phyloP scores from a whole-genome alignment of 1,284 basidiomycete genomes.

The Malassezia psittaci region DNA sequence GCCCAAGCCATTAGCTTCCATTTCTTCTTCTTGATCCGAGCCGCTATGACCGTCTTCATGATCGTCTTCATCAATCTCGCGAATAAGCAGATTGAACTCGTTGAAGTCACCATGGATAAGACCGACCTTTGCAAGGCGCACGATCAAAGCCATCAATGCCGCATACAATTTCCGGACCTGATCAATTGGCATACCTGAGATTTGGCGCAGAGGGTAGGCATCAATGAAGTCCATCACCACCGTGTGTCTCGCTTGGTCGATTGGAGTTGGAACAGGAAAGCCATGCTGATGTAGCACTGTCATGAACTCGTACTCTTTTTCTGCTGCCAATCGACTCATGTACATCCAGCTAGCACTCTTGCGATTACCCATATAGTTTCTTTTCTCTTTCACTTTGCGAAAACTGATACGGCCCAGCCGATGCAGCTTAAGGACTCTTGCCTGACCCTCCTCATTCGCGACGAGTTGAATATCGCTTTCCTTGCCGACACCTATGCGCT shows the following conservation, averaged over 20 bases:
- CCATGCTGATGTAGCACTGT: constrained; percentile 87
- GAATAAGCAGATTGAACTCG: constrained; percentile 96
- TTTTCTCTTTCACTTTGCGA: constrained; percentile 87
- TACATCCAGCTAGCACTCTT: constrained; percentile 99
- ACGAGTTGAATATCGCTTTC: constrained; percentile 96
- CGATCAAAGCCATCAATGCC: constrained; percentile 85
- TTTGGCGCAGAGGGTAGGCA: constrained; percentile 90
- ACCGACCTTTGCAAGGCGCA: constrained; percentile 80
- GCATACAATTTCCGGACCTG: constrained; percentile 75
- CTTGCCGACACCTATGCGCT: constrained; percentile 96
- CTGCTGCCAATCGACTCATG: constrained; percentile 87
- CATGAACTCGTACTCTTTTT: constrained; percentile 98
- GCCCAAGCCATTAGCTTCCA: constrained; percentile 18
- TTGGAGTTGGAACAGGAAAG: constrained; percentile 84
- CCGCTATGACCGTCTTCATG: constrained; percentile 11
- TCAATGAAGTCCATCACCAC: constrained; percentile 94
- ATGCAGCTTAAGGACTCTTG: constrained; percentile 85
- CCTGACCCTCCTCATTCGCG: constrained; percentile 67
- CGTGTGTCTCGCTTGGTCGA: constrained; percentile 88
- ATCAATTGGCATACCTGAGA: constrained; percentile 65
- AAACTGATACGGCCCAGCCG: constrained; percentile 90
- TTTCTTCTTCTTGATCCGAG: neutral
- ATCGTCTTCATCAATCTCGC: constrained; percentile 44
- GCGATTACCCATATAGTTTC: constrained; percentile 91
- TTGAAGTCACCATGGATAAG: constrained; percentile 98